phyloP scores from a whole-genome alignment of 2,329 filamentous ascomycete species.

The Colletotrichum sp. region DNA sequence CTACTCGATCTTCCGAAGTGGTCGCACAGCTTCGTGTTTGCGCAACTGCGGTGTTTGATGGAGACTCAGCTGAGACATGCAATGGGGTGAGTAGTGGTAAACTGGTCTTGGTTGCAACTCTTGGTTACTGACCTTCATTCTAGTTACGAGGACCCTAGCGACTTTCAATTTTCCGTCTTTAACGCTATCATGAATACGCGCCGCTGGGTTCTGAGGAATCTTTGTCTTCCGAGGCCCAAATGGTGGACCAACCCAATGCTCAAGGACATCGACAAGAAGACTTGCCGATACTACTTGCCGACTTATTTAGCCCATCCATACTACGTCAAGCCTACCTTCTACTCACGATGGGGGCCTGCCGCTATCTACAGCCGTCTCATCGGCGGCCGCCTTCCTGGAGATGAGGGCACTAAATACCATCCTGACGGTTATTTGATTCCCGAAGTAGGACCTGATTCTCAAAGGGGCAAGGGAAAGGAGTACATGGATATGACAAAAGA shows the following conservation, averaged over 20 bases:
- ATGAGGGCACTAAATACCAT: slow-evolving; percentile 48
- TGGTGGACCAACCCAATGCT: slow-evolving; percentile 31
- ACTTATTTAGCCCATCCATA: slow-evolving; percentile 55
- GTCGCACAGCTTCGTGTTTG: not conserved
- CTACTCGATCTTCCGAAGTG: not conserved
- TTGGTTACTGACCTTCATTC: not conserved
- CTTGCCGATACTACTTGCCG: slow-evolving; percentile 43
- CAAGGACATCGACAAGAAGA: slow-evolving; percentile 36
- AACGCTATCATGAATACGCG: slow-evolving; percentile 42
- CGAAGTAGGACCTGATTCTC: slow-evolving; percentile 25
- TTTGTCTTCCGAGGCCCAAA: slow-evolving; percentile 52
- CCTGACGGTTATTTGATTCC: slow-evolving; percentile 50
- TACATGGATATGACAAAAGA: slow-evolving; percentile 14
- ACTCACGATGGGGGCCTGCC: slow-evolving; percentile 52
- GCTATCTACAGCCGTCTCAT: slow-evolving; percentile 48
- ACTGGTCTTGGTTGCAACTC: not conserved
- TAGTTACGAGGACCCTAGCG: slow-evolving; percentile 2
- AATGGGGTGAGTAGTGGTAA: not conserved
- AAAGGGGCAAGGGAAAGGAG: slow-evolving; percentile 23
- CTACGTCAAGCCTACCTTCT: slow-evolving; percentile 55
- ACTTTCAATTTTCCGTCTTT: not conserved
- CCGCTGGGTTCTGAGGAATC: slow-evolving; percentile 49
- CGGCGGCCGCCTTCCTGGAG: slow-evolving; percentile 52
- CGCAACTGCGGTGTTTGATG: not conserved
- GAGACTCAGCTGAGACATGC: not conserved